Conservation (phyloP, 208 protist species). For the Trypanosomatidae sp. region DNA sequence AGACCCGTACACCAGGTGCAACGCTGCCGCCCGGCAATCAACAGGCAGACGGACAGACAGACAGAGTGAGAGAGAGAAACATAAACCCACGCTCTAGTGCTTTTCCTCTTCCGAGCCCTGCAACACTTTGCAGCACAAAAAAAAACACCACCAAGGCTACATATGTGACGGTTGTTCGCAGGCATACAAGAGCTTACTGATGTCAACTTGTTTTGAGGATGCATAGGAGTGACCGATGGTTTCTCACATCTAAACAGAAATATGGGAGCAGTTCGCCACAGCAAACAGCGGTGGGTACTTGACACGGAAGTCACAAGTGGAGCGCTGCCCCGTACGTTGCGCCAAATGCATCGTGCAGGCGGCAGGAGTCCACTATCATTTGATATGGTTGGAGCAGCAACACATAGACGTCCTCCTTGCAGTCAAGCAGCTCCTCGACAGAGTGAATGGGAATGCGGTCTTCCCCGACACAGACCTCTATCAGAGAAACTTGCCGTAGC, state of each 20-base stretch:
- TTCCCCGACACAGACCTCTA: conserved; percentile 78
- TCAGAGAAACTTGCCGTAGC: conserved; percentile 74
- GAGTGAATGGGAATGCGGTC: conserved; percentile 73
- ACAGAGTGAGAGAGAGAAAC: neutral
- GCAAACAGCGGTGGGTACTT: neutral
- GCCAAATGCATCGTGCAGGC: conserved; percentile 74
- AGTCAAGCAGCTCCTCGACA: conserved; percentile 44
- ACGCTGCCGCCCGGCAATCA: neutral
- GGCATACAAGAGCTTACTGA: neutral
- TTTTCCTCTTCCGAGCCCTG: neutral
- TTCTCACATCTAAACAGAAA: neutral
- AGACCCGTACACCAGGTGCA: neutral
- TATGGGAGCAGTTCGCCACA: neutral
- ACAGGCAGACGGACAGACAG: neutral
- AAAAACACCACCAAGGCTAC: neutral
- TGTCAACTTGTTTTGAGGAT: neutral
- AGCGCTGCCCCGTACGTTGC: conserved; percentile 25
- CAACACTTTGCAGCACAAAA: neutral
- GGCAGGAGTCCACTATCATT: conserved; percentile 78
- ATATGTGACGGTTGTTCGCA: neutral
- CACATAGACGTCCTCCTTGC: conserved; percentile 65
- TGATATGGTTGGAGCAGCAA: conserved; percentile 81
- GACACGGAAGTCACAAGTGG: conserved; percentile 9
- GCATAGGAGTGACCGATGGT: neutral
- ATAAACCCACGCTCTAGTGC: neutral